These are phyloP conservation scores for Sphagnum tenellum DNA, from an alignment of 225 moss, liverwort and hornwort species.

Conservation along the genomic window DNA sequence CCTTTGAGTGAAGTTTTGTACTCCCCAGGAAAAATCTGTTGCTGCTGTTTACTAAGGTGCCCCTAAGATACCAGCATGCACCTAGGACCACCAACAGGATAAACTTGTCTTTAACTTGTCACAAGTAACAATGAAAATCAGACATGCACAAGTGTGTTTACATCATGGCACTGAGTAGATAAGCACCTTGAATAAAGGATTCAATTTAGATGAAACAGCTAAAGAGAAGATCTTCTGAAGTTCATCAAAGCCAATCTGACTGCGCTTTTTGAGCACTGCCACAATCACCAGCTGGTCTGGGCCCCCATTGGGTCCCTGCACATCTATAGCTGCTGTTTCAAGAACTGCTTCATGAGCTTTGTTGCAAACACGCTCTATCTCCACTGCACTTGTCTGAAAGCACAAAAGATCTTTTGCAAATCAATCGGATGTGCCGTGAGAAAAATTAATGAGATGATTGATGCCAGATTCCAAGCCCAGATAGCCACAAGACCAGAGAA, in stretches of 20 bases:
- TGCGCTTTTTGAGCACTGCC: conserved; percentile 23
- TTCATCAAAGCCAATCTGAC: conserved; percentile 14
- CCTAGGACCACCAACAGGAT: too few species aligned
- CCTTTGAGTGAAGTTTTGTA: not conserved
- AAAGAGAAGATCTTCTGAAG: conserved; percentile 36
- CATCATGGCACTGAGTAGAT: too few species aligned
- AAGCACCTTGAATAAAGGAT: conserved; percentile 65
- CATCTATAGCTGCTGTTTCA: conserved; percentile 58
- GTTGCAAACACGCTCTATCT: conserved; percentile 61
- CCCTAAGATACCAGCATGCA: too few species aligned
- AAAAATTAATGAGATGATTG: too few species aligned
- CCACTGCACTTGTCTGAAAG: conserved; percentile 64
- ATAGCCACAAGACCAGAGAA: too few species aligned
- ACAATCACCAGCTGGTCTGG: conserved; percentile 51
- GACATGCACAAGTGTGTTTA: not conserved
- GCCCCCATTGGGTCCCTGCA: conserved; percentile 43
- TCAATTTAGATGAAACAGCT: conserved; percentile 41
- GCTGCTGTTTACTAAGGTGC: too few species aligned
- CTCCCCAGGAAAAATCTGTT: too few species aligned
- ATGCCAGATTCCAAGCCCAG: too few species aligned
- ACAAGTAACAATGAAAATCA: not conserved
- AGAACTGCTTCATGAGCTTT: conserved; percentile 39
- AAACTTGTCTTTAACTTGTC: not conserved
- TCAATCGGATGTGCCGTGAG: too few species aligned
- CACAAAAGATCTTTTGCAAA: too few species aligned